Evolutionary conservation across 1,139 yeast genomes (phyloP), one percentile per base, ranked within the genome.

Genomic region (Debaryomyces fabryi): DNA sequence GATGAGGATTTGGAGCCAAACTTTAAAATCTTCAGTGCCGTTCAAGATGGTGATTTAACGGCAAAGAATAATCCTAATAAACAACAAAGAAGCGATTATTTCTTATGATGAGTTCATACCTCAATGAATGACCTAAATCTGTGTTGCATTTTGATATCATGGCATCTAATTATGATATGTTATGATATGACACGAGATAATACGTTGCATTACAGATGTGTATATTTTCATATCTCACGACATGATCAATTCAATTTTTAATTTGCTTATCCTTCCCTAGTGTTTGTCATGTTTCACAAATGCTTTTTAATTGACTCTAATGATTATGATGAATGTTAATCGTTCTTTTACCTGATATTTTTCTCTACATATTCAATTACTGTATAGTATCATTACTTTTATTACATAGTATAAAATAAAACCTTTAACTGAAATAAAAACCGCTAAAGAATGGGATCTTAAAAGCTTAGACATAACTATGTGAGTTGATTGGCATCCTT

Each of bases 1-100:
- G 96, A 87, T 58, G 96, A 89, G 55, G 86, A 86, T 58, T 74
- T 88, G 58, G 87, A 84, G 53, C 97, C 97, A 10, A 87, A 89
- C 63, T 93, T 93, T 70, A 89, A 90, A 65, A 93, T 93, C 37
- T 93, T 93, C 68, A 86, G 91, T 60, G 98, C 98, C 12, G 99
- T 93, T 44, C 96, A 96, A 53, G 98, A 91, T 65, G 99, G 96
- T 61, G 81, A 75, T 58, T 62, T 74, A 52, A 56, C 63, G 33
- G 86, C 89, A 21, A 88, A 83, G 64, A 78, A 82, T 54, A 83
- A 85, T 50, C 86, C 86, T 43, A 82, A 80, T 51, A 85, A 84
- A 62, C 85, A 82, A 60, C 91, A 86, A 66, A 81, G 95, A 65
- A 85, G 90, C 67, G 96, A 89, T 68, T 89, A 89, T 69, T 89